Percentiles rank a stretch among this genome's conserved stretches.
Conservation (phyloP, 441 rosid species). For the Pelargonium myrrhifolium region DNA sequence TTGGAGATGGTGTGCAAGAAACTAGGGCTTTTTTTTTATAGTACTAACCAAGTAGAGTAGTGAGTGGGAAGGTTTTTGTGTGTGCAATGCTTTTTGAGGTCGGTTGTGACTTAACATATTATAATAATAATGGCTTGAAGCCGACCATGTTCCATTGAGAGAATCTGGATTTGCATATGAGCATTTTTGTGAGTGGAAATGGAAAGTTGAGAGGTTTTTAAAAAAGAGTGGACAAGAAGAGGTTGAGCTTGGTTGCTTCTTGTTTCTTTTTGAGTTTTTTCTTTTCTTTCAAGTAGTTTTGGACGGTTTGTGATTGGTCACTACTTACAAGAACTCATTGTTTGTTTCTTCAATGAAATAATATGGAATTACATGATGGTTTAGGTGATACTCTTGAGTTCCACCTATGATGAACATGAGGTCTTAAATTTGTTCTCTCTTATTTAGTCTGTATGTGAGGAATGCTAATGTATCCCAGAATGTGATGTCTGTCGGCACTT, state of each 20-base stretch:
- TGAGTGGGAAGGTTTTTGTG: neutral
- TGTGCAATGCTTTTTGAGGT: neutral
- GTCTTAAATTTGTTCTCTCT: no score
- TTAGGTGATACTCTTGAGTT: no score
- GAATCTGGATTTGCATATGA: neutral
- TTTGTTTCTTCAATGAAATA: no score
- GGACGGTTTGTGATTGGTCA: neutral
- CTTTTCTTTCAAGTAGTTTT: neutral
- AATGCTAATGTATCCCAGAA: no score
- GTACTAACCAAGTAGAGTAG: neutral
- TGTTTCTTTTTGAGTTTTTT: neutral
- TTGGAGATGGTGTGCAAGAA: neutral
- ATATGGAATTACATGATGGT: no score
- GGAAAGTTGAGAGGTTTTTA: neutral
- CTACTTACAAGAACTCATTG: neutral
- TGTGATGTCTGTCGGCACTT: no score
- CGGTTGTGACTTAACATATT: neutral
- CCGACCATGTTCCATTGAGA: slow-evolving; percentile 1
- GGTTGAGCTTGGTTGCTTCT: neutral
- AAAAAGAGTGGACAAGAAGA: neutral
- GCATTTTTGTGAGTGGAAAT: neutral
- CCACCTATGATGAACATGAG: no score
- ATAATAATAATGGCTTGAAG: neutral
- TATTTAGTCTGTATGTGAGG: no score
- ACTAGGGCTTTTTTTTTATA: neutral